Conservation (phyloP, 2,329 filamentous ascomycete genomes). For the Alternaria sp. region DNA sequence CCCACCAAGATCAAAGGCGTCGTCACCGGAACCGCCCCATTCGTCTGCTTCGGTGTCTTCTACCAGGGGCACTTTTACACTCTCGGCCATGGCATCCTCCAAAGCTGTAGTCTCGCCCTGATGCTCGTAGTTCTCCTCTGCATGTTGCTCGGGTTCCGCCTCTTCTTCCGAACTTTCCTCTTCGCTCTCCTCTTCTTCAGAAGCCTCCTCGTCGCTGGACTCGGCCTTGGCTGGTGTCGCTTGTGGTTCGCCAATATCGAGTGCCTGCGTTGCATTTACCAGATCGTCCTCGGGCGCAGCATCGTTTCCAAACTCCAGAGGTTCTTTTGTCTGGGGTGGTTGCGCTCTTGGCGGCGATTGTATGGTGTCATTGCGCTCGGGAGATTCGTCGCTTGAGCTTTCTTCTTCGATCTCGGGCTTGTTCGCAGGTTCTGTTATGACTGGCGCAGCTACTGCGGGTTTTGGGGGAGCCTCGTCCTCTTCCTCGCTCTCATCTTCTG, state of each 20-base stretch:
- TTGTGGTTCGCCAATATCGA: conserved; percentile 19
- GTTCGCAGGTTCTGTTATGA: conserved; percentile 9
- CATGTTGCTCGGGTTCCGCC: conserved; percentile 24
- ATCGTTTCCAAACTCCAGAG: conserved; percentile 13
- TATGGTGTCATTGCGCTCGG: conserved; percentile 41
- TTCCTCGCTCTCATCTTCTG: conserved; percentile 13
- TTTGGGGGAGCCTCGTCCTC: conserved; percentile 13
- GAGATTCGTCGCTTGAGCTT: conserved; percentile 7
- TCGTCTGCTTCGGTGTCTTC: conserved; percentile 51
- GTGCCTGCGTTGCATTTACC: conserved; percentile 26
- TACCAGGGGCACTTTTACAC: conserved; percentile 52
- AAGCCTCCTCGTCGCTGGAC: conserved; percentile 22
- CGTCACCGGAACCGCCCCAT: conserved; percentile 42
- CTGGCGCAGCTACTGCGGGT: conserved; percentile 10
- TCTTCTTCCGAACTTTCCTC: conserved; percentile 25
- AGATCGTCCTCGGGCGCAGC: conserved; percentile 22
- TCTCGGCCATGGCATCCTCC: conserved; percentile 57
- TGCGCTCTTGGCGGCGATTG: conserved; percentile 40
- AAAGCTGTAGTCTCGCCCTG: conserved; percentile 56
- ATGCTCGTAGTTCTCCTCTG: conserved; percentile 55
- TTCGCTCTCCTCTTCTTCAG: conserved; percentile 47
- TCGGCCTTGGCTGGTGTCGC: conserved; percentile 6
- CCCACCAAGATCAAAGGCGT: conserved; percentile 41
- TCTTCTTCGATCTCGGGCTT: conserved; percentile 14
- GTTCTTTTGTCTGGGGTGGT: conserved; percentile 13